Base-by-base conservation (phyloP, 495 filamentous ascomycete genomes). In the Aspergillus egyptiacus region DNA sequence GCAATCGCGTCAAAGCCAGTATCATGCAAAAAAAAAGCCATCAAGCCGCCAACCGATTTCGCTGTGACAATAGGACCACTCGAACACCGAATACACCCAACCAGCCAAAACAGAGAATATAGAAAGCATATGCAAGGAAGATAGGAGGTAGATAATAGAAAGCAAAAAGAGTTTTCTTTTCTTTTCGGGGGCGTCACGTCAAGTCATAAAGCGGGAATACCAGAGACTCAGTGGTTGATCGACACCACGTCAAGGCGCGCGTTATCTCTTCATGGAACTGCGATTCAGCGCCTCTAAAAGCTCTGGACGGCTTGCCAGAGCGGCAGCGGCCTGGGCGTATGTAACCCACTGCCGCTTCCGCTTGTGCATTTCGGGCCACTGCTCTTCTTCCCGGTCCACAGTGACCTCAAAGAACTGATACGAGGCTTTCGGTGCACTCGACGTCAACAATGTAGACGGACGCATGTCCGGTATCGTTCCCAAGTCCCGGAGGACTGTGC, bases 301-400 rank as follows among this genome's bases (percentile, higher is more conserved):
- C 75, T 97, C 94, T 13, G 91, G 91, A 31, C 93, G 78, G 52
- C 79, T 78, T 46, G 77, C 77, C 57, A 98, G 75, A 31, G 83
- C 84, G 51, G 81, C 75, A 45, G 76, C 79, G n/a, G 94, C 93
- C 65, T 91, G 79, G 42, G 77, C 66, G 64, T 86, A 96, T 10
- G 81, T 78, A 62, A 96, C 84, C 93, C 93, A 98, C 62, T 85
- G 79, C 45, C 94, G 82, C 64, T 78, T 81, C 51, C 93, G 78
- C 73, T 95, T 96, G 67, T 95, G 78, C 79, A 80, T 87, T 74
- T 98, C 93, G 4, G 93, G 93, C 93, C 93, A 98, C 44, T 89
- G 78, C 7, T 65, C 67, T 64, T 95, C 88, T 69, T 94, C 85
- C 50, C 80, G 80, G 55, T 86, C 78, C 52, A 96, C 91, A 13